Conservation (phyloP, 257 asterid genomes). For the Verbena officinalis region DNA sequence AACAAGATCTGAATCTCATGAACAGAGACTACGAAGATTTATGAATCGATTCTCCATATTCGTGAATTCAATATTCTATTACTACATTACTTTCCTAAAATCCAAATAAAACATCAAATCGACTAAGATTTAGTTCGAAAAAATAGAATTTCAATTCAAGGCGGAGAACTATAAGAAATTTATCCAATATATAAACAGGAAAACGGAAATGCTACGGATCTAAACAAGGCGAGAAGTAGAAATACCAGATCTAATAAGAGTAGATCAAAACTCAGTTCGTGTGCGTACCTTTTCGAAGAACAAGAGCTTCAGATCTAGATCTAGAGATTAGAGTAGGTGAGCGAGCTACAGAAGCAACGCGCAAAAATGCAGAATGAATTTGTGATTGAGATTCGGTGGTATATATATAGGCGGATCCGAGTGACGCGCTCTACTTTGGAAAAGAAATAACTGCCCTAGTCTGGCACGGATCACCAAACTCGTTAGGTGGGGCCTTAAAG, state of each 20-base stretch:
- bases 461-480: conserved; percentile 18
- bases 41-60: no score
- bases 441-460: conserved; percentile 14
- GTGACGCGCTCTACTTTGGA: conserved; percentile 27
- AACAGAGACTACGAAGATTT: background rate
- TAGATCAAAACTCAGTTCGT: background rate
- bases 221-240: conserved; percentile 4
- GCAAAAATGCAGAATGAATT: conserved; percentile 22
- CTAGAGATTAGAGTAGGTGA: conserved; percentile 17
- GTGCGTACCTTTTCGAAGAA: conserved; percentile 25
- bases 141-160: background rate
- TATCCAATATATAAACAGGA: background rate
- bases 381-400: conserved; percentile 3
- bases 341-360: background rate
- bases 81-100: background rate
- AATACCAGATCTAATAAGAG: conserved; percentile 13
- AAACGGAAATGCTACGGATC: conserved; percentile 21
- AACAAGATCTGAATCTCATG: conserved; percentile 29
- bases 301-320: conserved; percentile 33
- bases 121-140: background rate
- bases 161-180: no score
- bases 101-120: background rate
- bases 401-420: conserved; percentile 35
- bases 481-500: background rate
- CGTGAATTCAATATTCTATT: background rate